Evolutionary conservation across 2,329 filamentous ascomycete species (phyloP).

Genomic region (Corniculantispora saksenae): DNA sequence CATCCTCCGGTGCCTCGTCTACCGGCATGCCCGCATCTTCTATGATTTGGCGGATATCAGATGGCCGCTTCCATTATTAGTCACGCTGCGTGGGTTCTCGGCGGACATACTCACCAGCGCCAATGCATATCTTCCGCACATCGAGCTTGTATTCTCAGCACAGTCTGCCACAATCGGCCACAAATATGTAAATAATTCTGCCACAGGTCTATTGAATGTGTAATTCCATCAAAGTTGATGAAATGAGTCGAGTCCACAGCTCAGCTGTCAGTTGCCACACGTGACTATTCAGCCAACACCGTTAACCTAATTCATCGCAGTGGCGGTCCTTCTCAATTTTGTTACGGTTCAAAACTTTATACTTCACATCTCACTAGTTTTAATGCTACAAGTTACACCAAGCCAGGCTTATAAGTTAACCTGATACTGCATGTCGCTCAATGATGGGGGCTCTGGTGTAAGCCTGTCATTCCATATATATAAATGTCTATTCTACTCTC

Average conservation of each 20-base stretch:
- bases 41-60: slow-evolving; percentile 72
- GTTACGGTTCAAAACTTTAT: too few species aligned
- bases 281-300: not conserved
- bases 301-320: not conserved
- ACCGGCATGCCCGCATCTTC: slow-evolving; percentile 74
- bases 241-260: not conserved
- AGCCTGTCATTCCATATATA: too few species aligned
- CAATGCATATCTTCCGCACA: slow-evolving; percentile 70
- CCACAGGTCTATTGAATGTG: too few species aligned
- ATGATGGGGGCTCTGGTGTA: too few species aligned
- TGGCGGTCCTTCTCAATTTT: slow-evolving; percentile 19
- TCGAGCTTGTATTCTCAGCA: slow-evolving; percentile 33
- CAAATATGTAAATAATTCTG: too few species aligned
- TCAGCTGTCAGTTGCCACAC: not conserved
- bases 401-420: too few species aligned
- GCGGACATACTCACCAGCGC: slow-evolving; percentile 43
- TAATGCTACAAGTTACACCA: too few species aligned
- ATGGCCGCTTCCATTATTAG: slow-evolving; percentile 61
- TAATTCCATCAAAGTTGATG: not conserved
- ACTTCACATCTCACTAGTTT: too few species aligned
- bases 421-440: too few species aligned
- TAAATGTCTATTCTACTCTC: too few species aligned
- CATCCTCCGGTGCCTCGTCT: slow-evolving; percentile 70
- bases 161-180: too few species aligned
- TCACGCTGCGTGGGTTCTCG: slow-evolving; percentile 37